Conservation (phyloP, 768 basidiomycete genomes). For the Mycena vulgaris region DNA sequence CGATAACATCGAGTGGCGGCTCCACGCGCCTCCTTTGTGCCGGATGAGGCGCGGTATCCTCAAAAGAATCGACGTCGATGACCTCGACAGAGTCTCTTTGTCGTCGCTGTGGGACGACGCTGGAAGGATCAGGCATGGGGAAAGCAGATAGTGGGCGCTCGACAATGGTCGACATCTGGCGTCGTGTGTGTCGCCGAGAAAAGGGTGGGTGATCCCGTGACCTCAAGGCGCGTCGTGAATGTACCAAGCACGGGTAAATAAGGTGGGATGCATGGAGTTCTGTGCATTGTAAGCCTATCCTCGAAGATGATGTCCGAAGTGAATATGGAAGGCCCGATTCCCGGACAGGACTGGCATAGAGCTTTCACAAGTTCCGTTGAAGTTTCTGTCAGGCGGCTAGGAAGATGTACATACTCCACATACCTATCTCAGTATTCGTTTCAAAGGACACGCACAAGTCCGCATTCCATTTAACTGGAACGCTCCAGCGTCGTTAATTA, state of each 20-base stretch:
- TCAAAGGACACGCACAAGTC: too few relatives aligned
- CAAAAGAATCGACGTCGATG: slow-evolving; percentile 29
- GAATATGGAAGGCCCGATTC: too few relatives aligned
- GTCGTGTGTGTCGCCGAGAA: slow-evolving; percentile 3
- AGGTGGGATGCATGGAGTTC: too few relatives aligned
- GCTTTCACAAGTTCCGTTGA: too few relatives aligned
- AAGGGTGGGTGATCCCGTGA: background rate
- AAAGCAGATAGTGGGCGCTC: slow-evolving; percentile 17
- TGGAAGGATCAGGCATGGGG: background rate
- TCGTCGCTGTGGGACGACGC: slow-evolving; percentile 27
- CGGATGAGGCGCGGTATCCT: slow-evolving; percentile 25
- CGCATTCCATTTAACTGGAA: too few relatives aligned
- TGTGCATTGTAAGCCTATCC: too few relatives aligned
- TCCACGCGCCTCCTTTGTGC: slow-evolving; percentile 26
- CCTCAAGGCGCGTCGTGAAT: background rate
- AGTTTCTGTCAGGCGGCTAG: too few relatives aligned
- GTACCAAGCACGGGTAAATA: background rate
- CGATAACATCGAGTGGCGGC: slow-evolving; percentile 24
- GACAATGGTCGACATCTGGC: slow-evolving; percentile 30
- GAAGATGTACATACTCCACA: too few relatives aligned
- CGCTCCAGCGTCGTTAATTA: too few relatives aligned
- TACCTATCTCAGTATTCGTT: too few relatives aligned
- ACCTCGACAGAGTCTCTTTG: slow-evolving; percentile 18
- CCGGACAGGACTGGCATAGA: too few relatives aligned
- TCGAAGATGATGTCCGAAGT: too few relatives aligned